Evolutionary conservation across 1,284 basidiomycete genomes (phyloP).

Genomic region (Golubevia pallescens): DNA sequence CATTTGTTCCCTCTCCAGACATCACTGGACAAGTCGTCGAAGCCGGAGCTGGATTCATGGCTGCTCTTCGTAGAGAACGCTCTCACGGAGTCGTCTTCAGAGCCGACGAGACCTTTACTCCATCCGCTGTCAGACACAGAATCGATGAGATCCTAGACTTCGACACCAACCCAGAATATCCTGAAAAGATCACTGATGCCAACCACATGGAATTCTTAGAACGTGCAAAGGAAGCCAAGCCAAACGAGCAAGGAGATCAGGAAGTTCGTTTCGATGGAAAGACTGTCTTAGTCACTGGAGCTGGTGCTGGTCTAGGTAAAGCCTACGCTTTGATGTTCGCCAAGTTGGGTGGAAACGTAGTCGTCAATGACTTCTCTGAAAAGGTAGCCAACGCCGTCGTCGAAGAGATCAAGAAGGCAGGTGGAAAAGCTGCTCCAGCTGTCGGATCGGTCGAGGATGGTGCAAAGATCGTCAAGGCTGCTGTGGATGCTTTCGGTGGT

Average conservation of each 20-base stretch:
- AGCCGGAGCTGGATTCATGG: conserved; percentile 89
- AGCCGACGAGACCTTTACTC: conserved; percentile 88
- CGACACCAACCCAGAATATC: conserved; percentile 74
- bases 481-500: conserved; percentile 83
- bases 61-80: conserved; percentile 92
- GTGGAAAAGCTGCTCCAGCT: conserved; percentile 84
- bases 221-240: conserved; percentile 72
- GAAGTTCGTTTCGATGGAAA: conserved; percentile 83
- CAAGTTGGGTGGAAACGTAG: conserved; percentile 89
- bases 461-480: conserved; percentile 84
- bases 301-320: conserved; percentile 73
- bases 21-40: conserved; percentile 89
- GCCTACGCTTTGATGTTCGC: conserved; percentile 90
- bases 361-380: conserved; percentile 92
- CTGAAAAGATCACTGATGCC: conserved; percentile 73
- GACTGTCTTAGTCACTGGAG: conserved; percentile 90
- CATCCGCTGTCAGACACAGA: conserved; percentile 74
- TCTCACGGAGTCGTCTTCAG: conserved; percentile 85
- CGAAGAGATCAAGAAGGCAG: conserved; percentile 82
- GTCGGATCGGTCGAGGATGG: conserved; percentile 89
- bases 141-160: conserved; percentile 77
- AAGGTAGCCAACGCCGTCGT: conserved; percentile 84
- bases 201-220: conserved; percentile 72
- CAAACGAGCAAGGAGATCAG: conserved; percentile 75
- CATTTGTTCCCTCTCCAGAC: conserved; percentile 61